These are phyloP conservation scores for Cokeromyces recurvatus DNA, from an alignment of 371 early-diverging fungal genomes.

Conservation along the genomic window DNA sequence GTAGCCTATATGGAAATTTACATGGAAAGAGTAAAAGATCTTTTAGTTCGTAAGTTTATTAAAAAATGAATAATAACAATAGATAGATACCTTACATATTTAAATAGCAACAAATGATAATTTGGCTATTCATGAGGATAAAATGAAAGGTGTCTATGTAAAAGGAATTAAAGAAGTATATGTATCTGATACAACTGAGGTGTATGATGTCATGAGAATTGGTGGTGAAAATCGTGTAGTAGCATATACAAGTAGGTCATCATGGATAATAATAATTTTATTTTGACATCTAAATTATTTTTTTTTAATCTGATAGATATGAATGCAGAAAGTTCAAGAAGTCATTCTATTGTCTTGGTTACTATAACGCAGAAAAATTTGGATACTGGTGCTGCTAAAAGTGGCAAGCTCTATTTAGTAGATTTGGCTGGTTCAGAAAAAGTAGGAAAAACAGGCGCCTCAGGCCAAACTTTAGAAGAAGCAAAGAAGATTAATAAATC, in stretches of 20 bases:
- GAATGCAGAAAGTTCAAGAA: constrained; percentile 96
- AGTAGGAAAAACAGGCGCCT: constrained; percentile 96
- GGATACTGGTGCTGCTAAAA: constrained; percentile 82
- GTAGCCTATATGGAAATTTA: constrained; percentile 99
- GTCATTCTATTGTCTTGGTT: constrained; percentile 96
- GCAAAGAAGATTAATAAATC: constrained; percentile 99
- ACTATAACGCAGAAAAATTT: constrained; percentile 92
- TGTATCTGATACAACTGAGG: constrained; percentile 88
- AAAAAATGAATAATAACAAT: neutral
- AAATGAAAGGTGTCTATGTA: constrained; percentile 90
- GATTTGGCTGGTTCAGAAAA: constrained; percentile 99
- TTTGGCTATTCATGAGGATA: constrained; percentile 94
- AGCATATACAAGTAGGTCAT: constrained; percentile 88
- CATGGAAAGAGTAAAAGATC: constrained; percentile 98
- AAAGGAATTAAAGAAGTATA: constrained; percentile 95
- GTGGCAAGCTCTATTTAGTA: constrained; percentile 91
- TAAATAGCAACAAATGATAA: constrained; percentile 75
- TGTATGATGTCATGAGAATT: constrained; percentile 89
- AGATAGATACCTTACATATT: too few species aligned
- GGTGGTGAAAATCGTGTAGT: constrained; percentile 90
- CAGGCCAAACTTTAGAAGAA: constrained; percentile 98
- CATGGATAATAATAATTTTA: constrained; percentile 11
- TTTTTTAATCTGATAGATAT: constrained; percentile 56
- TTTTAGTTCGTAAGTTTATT: constrained; percentile 75
- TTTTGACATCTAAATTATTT: neutral